These are phyloP conservation scores for Trichoderma endophyticum DNA, from an alignment of 2,329 filamentous ascomycete genomes.

Conservation along the genomic window DNA sequence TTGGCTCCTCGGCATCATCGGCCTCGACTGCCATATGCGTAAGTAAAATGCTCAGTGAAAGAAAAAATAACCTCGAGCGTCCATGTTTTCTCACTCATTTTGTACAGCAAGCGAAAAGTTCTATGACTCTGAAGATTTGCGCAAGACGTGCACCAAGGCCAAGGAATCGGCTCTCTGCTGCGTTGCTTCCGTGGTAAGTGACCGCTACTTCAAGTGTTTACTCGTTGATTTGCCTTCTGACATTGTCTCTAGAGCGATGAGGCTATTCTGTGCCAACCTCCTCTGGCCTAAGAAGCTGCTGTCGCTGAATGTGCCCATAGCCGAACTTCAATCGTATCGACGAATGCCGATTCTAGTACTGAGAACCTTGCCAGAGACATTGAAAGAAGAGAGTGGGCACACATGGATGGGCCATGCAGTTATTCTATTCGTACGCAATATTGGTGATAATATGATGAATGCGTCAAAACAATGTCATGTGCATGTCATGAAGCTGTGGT, in stretches of 20 bases:
- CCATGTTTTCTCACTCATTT: background rate
- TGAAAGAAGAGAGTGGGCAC: background rate
- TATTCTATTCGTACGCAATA: background rate
- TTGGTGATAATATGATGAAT: background rate
- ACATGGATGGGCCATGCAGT: background rate
- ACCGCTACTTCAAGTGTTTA: background rate
- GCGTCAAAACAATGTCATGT: background rate
- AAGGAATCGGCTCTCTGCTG: slow-evolving; percentile 18
- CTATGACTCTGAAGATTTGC: slow-evolving; percentile 5
- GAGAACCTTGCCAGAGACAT: background rate
- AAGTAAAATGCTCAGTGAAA: background rate
- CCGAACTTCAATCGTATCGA: background rate
- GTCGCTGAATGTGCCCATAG: no score
- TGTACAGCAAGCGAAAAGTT: background rate
- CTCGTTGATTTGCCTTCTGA: background rate
- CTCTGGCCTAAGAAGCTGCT: background rate
- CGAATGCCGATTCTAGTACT: no score
- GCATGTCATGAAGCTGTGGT: background rate
- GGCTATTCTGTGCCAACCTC: background rate
- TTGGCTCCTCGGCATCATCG: slow-evolving; percentile 11
- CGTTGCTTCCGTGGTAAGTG: slow-evolving; percentile 19
- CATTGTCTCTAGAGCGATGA: background rate
- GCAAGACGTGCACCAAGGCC: background rate
- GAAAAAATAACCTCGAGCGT: rapidly evolving
- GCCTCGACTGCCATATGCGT: slow-evolving; percentile 19